A percentile compares a stretch with the other conserved stretches of the same genome.
These are phyloP conservation scores for Fraxinus paxiana DNA, from an alignment of 305 asterid species.

Conservation along the genomic window DNA sequence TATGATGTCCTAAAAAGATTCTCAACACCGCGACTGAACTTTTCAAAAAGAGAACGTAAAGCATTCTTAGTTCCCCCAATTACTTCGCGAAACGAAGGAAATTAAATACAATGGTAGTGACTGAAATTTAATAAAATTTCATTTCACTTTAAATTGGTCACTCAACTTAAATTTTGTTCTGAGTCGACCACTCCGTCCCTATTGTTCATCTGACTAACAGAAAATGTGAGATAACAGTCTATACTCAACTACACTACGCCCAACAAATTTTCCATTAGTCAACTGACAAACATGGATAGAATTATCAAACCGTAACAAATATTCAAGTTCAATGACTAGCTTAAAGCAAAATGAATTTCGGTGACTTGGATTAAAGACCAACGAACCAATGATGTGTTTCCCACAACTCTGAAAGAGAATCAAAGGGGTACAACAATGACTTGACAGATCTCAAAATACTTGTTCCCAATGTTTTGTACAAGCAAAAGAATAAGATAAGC, in stretches of 20 bases:
- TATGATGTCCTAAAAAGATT: background rate
- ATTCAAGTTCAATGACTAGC: background rate
- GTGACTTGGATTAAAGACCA: background rate
- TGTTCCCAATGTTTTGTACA: constrained; percentile 21
- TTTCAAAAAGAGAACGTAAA: background rate
- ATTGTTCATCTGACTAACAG: background rate
- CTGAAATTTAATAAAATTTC: background rate
- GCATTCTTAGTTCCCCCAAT: background rate
- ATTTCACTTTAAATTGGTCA: background rate
- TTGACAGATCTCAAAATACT: background rate
- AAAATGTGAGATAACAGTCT: background rate
- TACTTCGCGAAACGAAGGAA: background rate
- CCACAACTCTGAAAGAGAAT: background rate
- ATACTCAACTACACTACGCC: background rate
- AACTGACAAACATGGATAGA: background rate
- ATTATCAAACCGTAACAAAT: background rate
- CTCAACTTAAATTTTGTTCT: background rate
- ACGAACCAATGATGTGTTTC: background rate
- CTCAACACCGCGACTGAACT: background rate
- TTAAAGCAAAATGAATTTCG: background rate
- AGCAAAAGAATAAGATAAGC: constrained; percentile 52
- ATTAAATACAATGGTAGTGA: background rate
- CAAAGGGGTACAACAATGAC: background rate
- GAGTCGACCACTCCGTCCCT: background rate
- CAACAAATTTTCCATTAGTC: background rate